phyloP scores from a whole-genome alignment of 768 basidiomycete genomes.

The Tubosaeta sp. region DNA sequence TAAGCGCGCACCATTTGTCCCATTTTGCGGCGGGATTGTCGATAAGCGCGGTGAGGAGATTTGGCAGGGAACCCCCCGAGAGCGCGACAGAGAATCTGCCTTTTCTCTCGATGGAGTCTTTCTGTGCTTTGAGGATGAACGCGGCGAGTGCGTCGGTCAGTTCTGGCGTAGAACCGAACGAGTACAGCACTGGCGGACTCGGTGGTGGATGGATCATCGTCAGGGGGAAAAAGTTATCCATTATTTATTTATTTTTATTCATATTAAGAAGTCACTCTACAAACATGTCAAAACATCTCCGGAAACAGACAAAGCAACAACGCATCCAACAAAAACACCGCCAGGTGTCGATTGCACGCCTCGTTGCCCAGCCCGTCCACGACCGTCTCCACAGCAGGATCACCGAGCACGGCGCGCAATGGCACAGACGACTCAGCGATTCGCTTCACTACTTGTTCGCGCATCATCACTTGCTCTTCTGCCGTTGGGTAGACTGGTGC shows the following conservation, averaged over 20 bases:
- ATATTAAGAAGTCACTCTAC: constrained; percentile 19
- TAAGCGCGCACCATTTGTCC: constrained; percentile 78
- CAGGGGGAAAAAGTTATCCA: constrained; percentile 7
- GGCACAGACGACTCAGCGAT: constrained; percentile 39
- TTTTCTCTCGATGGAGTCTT: constrained; percentile 83
- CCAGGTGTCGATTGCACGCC: constrained; percentile 76
- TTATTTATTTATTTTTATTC: not conserved
- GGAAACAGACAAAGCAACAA: constrained; percentile 72
- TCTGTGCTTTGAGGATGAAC: constrained; percentile 85
- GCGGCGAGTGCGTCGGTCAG: constrained; percentile 67
- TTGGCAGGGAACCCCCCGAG: constrained; percentile 90
- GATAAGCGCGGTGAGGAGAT: constrained; percentile 71
- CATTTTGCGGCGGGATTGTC: constrained; percentile 67
- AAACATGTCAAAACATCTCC: constrained; percentile 23
- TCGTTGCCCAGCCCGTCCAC: constrained; percentile 59
- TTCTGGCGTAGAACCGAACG: constrained; percentile 53
- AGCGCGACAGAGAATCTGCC: constrained; percentile 90
- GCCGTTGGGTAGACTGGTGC: constrained; percentile 67
- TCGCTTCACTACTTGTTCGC: constrained; percentile 36
- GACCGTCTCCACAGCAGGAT: constrained; percentile 43
- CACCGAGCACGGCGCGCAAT: constrained; percentile 17
- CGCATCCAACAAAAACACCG: constrained; percentile 69
- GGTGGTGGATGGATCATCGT: constrained; percentile 49
- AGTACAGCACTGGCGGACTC: constrained; percentile 62
- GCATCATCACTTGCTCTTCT: constrained; percentile 68